Evolutionary conservation across 2,329 filamentous ascomycete species (phyloP).

Genomic region (Penicillium psychrosexuale): DNA sequence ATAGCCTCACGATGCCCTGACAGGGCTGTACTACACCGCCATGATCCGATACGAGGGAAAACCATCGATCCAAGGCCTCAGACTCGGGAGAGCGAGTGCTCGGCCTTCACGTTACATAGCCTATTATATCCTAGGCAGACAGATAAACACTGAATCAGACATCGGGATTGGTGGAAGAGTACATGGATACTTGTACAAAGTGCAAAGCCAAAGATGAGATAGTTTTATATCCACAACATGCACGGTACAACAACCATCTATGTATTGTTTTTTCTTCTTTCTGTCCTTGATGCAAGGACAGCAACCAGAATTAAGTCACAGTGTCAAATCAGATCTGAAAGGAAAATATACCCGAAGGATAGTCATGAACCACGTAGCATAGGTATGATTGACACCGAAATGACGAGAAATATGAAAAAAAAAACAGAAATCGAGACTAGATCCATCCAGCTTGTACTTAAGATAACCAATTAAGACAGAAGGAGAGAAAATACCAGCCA

Average conservation of each 20-base stretch:
- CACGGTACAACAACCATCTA: not conserved
- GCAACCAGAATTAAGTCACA: not conserved
- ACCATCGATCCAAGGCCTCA: conserved; percentile 9
- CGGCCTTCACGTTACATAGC: conserved; percentile 8
- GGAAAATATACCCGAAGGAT: not conserved
- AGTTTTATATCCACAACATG: not conserved
- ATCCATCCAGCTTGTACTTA: conserved; percentile 6
- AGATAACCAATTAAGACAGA: conserved; percentile 7
- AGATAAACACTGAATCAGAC: not conserved
- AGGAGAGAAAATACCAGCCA: conserved; percentile 22
- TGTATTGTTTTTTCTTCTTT: not conserved
- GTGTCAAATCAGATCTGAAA: not conserved
- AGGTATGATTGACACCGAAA: not conserved
- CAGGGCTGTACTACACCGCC: not conserved
- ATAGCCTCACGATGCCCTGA: not conserved
- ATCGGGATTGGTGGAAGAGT: not conserved
- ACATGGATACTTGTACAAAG: not conserved
- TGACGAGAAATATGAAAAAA: not conserved
- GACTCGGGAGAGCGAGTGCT: conserved; percentile 7
- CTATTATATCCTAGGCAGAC: not conserved
- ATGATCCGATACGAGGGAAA: conserved; percentile 24
- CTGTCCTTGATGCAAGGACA: not conserved
- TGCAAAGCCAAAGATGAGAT: not conserved
- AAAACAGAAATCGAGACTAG: not conserved
- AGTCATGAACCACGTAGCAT: not conserved